phyloP scores from a whole-genome alignment of 495 filamentous ascomycete species.

The Mytilinidion resinicola region DNA sequence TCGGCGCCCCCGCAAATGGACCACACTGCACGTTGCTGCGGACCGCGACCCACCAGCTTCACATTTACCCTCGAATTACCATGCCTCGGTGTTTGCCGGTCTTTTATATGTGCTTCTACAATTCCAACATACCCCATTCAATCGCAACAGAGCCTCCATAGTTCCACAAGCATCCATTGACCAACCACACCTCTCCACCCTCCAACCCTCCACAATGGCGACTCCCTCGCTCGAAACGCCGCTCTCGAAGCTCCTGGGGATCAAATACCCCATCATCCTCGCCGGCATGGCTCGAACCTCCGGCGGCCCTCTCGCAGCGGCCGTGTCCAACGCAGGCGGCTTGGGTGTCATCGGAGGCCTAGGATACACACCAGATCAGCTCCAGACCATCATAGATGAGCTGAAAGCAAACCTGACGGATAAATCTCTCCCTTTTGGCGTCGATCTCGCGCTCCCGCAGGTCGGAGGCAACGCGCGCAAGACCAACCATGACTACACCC shows the following conservation, averaged over 20 bases:
- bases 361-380: slow-evolving; percentile 73
- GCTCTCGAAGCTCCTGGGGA: slow-evolving; percentile 64
- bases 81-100: no score
- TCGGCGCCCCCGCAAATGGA: no score
- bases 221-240: slow-evolving; percentile 58
- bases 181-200: not conserved
- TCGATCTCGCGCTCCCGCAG: slow-evolving; percentile 82
- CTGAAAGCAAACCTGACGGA: slow-evolving; percentile 62
- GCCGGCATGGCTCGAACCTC: slow-evolving; percentile 85
- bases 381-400: slow-evolving; percentile 73
- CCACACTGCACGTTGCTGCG: no score
- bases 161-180: no score
- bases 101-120: no score
- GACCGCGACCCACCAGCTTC: no score
- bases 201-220: slow-evolving; percentile 16
- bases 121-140: no score
- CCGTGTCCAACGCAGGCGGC: slow-evolving; percentile 82
- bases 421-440: slow-evolving; percentile 69
- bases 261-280: slow-evolving; percentile 76
- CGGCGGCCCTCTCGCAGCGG: slow-evolving; percentile 69
- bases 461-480: slow-evolving; percentile 70
- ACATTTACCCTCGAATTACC: no score
- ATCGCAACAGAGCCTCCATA: no score
- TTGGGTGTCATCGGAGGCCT: slow-evolving; percentile 81
- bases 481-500: slow-evolving; percentile 90